phyloP scores from a whole-genome alignment of 148 eudicot genomes.

The Vaccinium myrtillus region DNA sequence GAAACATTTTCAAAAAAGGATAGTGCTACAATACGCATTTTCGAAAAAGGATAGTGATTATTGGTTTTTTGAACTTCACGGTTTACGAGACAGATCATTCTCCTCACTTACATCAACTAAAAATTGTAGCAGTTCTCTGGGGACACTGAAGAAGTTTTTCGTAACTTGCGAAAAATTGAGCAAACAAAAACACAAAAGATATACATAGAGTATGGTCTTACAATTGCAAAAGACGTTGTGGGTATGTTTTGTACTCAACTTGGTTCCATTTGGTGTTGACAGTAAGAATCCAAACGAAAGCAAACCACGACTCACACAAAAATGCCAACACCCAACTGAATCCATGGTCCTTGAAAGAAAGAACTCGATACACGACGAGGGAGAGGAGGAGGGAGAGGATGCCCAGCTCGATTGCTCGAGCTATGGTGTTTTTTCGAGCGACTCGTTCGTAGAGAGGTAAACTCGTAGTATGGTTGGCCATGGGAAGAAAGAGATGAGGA shows the following conservation, averaged over 20 bases:
- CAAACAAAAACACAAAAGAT: not conserved
- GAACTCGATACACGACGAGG: conserved; percentile 20
- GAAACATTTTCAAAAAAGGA: too few species aligned
- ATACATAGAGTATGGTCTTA: not conserved
- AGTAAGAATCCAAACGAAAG: conserved; percentile 23
- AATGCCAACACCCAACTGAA: conserved; percentile 29
- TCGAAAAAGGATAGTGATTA: too few species aligned
- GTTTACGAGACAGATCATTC: too few species aligned
- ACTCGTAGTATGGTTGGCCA: conserved; percentile 1
- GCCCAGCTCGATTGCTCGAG: conserved; percentile 18
- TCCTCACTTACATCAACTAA: too few species aligned
- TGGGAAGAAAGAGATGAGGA: not conserved
- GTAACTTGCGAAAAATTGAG: too few species aligned
- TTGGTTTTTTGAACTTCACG: too few species aligned
- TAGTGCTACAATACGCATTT: too few species aligned
- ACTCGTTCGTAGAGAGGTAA: conserved; percentile 21
- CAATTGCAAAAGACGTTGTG: conserved; percentile 11
- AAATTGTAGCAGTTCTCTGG: too few species aligned
- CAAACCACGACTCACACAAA: conserved; percentile 33
- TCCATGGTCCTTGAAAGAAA: conserved; percentile 23
- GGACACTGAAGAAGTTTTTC: not conserved
- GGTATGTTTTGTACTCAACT: conserved; percentile 9
- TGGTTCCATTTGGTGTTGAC: conserved; percentile 34
- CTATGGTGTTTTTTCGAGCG: not conserved
- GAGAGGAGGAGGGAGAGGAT: conserved; percentile 23